Conservation (phyloP, 2,329 filamentous ascomycete genomes). For the Acrodontium crateriforme region DNA sequence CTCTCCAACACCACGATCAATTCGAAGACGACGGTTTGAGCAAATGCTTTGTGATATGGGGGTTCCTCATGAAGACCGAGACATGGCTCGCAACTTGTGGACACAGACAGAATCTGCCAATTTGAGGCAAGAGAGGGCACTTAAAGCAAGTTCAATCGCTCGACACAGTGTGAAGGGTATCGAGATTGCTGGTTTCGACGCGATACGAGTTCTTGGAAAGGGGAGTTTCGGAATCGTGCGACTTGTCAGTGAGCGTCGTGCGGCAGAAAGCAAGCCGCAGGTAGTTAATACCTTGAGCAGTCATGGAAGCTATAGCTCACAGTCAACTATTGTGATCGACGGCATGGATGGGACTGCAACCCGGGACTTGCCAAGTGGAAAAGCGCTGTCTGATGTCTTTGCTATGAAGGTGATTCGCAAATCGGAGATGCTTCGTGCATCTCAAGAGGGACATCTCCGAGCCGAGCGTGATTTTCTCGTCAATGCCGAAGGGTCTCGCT, state of each 20-base stretch:
- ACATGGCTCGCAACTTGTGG: slow-evolving; percentile 44
- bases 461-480: slow-evolving; percentile 89
- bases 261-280: not conserved
- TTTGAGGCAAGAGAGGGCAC: slow-evolving; percentile 55
- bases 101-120: slow-evolving; percentile 55
- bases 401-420: slow-evolving; percentile 98
- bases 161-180: slow-evolving; percentile 36
- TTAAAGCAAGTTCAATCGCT: slow-evolving; percentile 48
- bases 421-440: slow-evolving; percentile 77
- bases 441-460: slow-evolving; percentile 81
- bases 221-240: slow-evolving; percentile 90
- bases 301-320: slow-evolving; percentile 21
- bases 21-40: slow-evolving; percentile 51
- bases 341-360: slow-evolving; percentile 14
- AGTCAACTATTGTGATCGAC: slow-evolving; percentile 7
- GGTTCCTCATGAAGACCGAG: slow-evolving; percentile 42
- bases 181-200: slow-evolving; percentile 56
- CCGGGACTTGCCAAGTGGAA: slow-evolving; percentile 14
- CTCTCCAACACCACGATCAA: slow-evolving; percentile 40
- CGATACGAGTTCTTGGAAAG: slow-evolving; percentile 71
- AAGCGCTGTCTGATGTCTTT: slow-evolving; percentile 48
- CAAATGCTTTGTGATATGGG: slow-evolving; percentile 45
- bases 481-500: slow-evolving; percentile 71
- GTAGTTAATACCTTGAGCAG: no score
- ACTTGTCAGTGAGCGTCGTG: slow-evolving; percentile 54